These are phyloP conservation scores for Aspergillus phoenicis DNA, from an alignment of 2,329 filamentous ascomycete genomes.

Conservation along the genomic window DNA sequence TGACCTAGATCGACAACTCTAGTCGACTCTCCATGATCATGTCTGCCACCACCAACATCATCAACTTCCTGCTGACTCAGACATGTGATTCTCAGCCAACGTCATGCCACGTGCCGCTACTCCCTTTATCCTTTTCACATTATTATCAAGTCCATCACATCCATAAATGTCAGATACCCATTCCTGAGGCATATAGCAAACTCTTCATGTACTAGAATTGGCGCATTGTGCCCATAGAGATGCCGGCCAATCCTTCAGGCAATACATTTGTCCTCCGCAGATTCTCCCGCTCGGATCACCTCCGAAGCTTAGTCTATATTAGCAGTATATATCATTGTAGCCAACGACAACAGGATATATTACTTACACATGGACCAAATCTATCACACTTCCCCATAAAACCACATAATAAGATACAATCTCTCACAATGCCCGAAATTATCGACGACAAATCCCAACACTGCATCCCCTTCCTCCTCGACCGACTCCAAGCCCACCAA, in stretches of 20 bases:
- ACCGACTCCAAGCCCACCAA: conserved; percentile 58
- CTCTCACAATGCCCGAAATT: conserved; percentile 54
- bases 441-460: conserved; percentile 77
- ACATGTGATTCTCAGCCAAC: conserved; percentile 12
- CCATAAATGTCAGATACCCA: no score
- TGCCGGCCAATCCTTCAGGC: conserved; percentile 7
- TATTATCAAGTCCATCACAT: background rate
- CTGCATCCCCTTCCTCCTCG: conserved; percentile 75
- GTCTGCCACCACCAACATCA: background rate
- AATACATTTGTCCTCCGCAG: conserved; percentile 11
- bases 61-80: conserved; percentile 11
- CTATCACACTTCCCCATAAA: background rate
- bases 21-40: background rate
- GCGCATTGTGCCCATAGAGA: background rate
- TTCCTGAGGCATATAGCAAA: no score
- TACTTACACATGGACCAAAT: background rate
- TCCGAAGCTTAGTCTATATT: background rate
- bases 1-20: background rate
- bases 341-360: background rate
- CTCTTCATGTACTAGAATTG: no score
- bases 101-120: conserved; percentile 8
- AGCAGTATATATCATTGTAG: background rate
- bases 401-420: background rate
- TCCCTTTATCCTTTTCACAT: background rate
- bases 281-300: background rate